A percentile compares a stretch with the other conserved stretches of the same genome.
Evolutionary conservation across 2,329 filamentous ascomycete species (phyloP).

Genomic region (Calonectria montana): DNA sequence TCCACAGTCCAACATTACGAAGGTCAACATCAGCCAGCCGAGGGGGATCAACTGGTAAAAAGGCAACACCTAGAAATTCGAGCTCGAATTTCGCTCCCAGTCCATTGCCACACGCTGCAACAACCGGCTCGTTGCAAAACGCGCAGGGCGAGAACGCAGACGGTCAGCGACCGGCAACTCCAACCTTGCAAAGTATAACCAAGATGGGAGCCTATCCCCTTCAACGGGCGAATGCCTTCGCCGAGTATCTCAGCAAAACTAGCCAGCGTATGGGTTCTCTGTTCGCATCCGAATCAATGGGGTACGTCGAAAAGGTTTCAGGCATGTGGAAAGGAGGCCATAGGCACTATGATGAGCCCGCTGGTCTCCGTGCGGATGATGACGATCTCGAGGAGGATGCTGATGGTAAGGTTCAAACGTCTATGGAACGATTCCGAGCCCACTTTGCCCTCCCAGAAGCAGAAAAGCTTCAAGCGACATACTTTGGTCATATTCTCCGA

Average conservation of each 20-base stretch:
- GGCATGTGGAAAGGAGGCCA: slow-evolving; percentile 95
- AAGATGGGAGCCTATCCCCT: slow-evolving; percentile 80
- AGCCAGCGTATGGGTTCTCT: slow-evolving; percentile 85
- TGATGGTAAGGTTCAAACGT: slow-evolving; percentile 72
- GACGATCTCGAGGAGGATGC: slow-evolving; percentile 67
- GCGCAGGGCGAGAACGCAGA: slow-evolving; percentile 23
- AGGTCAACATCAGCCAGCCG: slow-evolving; percentile 57
- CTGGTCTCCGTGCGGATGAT: slow-evolving; percentile 64
- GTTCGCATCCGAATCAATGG: slow-evolving; percentile 91
- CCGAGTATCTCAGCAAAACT: slow-evolving; percentile 82
- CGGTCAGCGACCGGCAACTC: slow-evolving; percentile 46
- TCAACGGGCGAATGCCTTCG: slow-evolving; percentile 84
- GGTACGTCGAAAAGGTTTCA: slow-evolving; percentile 95
- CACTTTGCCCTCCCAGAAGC: slow-evolving; percentile 90
- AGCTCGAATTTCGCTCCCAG: slow-evolving; percentile 21
- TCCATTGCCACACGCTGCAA: slow-evolving; percentile 47
- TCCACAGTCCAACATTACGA: slow-evolving; percentile 80
- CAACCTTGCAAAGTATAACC: slow-evolving; percentile 63
- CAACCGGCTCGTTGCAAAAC: slow-evolving; percentile 51
- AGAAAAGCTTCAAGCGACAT: slow-evolving; percentile 88
- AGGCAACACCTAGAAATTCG: slow-evolving; percentile 30
- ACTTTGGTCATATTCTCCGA: slow-evolving; percentile 91
- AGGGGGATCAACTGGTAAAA: slow-evolving; percentile 20
- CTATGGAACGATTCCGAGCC: slow-evolving; percentile 84
- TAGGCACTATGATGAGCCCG: slow-evolving; percentile 82